Evolutionary conservation across 345 rosid species (phyloP).

Genomic region (Crucihimalaya himalaica): DNA sequence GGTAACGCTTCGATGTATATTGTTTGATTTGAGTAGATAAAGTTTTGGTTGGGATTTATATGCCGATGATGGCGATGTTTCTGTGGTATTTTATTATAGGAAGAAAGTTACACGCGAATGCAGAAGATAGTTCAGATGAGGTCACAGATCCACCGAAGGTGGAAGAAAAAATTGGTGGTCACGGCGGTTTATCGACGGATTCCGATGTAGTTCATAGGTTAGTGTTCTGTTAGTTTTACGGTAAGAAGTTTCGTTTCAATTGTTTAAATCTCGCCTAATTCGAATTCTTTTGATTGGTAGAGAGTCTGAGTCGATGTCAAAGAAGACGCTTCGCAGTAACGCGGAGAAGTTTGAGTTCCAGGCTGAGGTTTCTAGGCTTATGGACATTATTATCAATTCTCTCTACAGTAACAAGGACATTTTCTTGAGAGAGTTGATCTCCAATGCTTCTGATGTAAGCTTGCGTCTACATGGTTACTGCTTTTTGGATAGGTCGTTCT

Average conservation of each 20-base stretch:
- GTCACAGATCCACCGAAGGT: conserved; percentile 85
- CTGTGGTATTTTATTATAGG: conserved; percentile 46
- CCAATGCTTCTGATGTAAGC: conserved; percentile 98
- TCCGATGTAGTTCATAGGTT: conserved; percentile 93
- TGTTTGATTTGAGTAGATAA: conserved; percentile 7
- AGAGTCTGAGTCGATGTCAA: conserved; percentile 93
- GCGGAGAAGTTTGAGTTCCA: conserved; percentile 98
- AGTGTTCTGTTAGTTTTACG: neutral
- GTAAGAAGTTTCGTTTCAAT: neutral
- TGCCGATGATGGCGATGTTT: conserved; percentile 31
- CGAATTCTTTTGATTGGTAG: conserved; percentile 42
- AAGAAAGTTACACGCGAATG: conserved; percentile 77
- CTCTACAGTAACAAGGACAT: conserved; percentile 98
- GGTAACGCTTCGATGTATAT: neutral
- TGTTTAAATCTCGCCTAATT: neutral
- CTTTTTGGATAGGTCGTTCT: neutral
- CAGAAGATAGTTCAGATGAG: conserved; percentile 61
- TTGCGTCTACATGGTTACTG: neutral
- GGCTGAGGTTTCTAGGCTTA: conserved; percentile 98
- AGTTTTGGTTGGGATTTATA: conserved; percentile 1
- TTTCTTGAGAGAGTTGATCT: conserved; percentile 94
- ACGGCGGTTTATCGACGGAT: conserved; percentile 87
- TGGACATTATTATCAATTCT: conserved; percentile 97
- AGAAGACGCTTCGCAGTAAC: conserved; percentile 71
- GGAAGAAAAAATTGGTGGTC: conserved; percentile 93